Conservation (phyloP, 768 basidiomycete genomes). For the Sarcodon sp. region DNA sequence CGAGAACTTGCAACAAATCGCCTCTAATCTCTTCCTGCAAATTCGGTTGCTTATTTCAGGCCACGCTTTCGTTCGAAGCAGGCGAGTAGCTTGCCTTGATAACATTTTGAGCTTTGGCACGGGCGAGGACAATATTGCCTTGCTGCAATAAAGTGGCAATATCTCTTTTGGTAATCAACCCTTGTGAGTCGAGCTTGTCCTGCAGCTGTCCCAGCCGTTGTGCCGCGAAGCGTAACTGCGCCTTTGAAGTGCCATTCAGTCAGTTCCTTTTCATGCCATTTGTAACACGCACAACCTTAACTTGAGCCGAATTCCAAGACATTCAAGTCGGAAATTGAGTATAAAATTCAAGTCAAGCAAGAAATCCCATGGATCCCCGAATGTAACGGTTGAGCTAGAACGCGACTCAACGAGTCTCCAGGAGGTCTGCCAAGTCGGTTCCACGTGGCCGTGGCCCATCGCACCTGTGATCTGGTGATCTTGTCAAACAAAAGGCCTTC, state of each 20-base stretch:
- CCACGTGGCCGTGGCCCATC: too few relatives aligned
- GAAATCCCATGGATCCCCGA: too few relatives aligned
- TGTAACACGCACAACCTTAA: constrained; percentile 1
- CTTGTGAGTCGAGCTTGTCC: constrained; percentile 54
- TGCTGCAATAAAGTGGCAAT: constrained; percentile 55
- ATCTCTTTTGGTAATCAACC: constrained; percentile 48
- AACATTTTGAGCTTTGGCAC: constrained; percentile 59
- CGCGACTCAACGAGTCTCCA: too few relatives aligned
- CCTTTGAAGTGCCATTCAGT: constrained; percentile 21
- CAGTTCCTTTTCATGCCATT: not conserved
- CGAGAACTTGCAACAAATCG: constrained; percentile 52
- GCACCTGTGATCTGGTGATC: too few relatives aligned
- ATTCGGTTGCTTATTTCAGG: too few relatives aligned
- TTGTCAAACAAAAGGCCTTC: too few relatives aligned
- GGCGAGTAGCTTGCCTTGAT: constrained; percentile 18
- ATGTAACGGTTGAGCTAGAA: too few relatives aligned
- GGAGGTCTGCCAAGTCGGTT: too few relatives aligned
- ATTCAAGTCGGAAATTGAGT: not conserved
- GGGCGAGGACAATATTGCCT: constrained; percentile 47
- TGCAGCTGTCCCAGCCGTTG: constrained; percentile 60
- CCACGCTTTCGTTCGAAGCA: too few relatives aligned
- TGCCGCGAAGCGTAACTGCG: constrained; percentile 47
- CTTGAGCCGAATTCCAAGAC: not conserved
- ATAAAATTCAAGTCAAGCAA: too few relatives aligned
- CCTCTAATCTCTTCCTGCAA: constrained; percentile 38